These are phyloP conservation scores for Hypomyces perniciosus DNA, from an alignment of 2,329 filamentous ascomycete genomes.

Conservation along the genomic window DNA sequence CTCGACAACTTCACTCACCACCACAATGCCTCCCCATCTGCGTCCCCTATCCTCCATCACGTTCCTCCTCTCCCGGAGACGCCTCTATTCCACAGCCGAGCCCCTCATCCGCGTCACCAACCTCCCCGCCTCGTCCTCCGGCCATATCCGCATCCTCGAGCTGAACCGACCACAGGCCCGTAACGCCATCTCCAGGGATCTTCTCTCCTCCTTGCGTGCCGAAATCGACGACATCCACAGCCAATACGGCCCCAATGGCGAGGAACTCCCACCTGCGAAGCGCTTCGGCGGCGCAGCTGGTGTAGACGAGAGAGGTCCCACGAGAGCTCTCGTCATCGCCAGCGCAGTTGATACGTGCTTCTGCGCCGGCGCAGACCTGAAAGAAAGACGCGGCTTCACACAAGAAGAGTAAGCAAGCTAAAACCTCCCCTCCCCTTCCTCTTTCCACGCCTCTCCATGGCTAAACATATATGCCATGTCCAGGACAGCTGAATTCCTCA, in stretches of 20 bases:
- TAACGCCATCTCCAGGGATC: constrained; percentile 80
- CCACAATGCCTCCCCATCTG: constrained; percentile 29
- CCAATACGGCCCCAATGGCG: constrained; percentile 51
- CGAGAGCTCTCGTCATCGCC: constrained; percentile 75
- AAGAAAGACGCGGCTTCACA: constrained; percentile 74
- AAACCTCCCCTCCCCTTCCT: background rate
- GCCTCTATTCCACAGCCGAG: constrained; percentile 39
- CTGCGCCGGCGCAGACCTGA: constrained; percentile 91
- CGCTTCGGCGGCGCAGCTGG: constrained; percentile 42
- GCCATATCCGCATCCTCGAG: constrained; percentile 81
- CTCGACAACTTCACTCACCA: background rate
- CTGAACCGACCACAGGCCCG: constrained; percentile 79
- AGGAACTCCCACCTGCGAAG: constrained; percentile 40
- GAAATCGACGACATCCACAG: constrained; percentile 67
- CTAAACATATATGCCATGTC: background rate
- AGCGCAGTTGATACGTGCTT: constrained; percentile 84
- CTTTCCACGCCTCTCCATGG: background rate
- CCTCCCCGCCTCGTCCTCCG: constrained; percentile 70
- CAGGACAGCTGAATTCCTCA: constrained; percentile 75
- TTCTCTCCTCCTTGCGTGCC: constrained; percentile 65
- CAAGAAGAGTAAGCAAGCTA: constrained; percentile 62
- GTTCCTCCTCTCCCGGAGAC: constrained; percentile 18
- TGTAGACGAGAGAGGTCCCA: constrained; percentile 47
- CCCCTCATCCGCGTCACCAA: constrained; percentile 64
- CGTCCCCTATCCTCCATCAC: constrained; percentile 15